Evolutionary conservation across 768 basidiomycete species (phyloP), one percentile per base, ranked within the genome.

Genomic region (Leccinum ochraceum): DNA sequence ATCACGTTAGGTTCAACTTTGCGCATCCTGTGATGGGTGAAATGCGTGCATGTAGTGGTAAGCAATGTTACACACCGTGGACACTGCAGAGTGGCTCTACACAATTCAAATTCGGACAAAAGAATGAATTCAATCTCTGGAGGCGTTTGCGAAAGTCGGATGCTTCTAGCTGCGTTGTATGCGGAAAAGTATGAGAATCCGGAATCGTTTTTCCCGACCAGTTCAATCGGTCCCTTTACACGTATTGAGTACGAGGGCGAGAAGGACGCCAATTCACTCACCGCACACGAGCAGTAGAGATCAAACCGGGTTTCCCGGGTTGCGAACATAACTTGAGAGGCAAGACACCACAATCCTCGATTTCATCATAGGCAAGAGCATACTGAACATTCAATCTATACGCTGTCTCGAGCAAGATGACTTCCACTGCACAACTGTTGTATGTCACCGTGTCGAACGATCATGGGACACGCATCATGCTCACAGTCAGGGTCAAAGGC

Each of bases 91-190:
- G 81, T 3, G 79, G 76, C 7, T 79, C 78, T 1, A 81, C 30
- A 59, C 86, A 87, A 56, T 78, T 83, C 24, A 80, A 59, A 56
- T 81, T 85, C 6, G 77, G 76, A 70, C 86, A 87, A 60, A 87
- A 86, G 1, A 77, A 63, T 3, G 74, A 66, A 3, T 77, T 66
- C n/a, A 80, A 64, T 14, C 66, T 73, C n/a, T 69, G 58, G 6
- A 85, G 61, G 32, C 73, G 77, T 49, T 46, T 54, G n/a, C 63
- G 61, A 17, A 73, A 57, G 24, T 68, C 55, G 4, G 54, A 53
- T 63, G 61, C 30, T 69, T 62, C 59, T 61, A 49, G 34, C 17
- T 37, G 30, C 11, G 24, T 34, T 32, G 22, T n/a, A 0, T 32
- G 51, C 7, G 58, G 59, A 46, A 68, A 71, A 4, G 34, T 37